phyloP scores from a whole-genome alignment of 116 monocot genomes.

The Phalaenopsis hybrid region DNA sequence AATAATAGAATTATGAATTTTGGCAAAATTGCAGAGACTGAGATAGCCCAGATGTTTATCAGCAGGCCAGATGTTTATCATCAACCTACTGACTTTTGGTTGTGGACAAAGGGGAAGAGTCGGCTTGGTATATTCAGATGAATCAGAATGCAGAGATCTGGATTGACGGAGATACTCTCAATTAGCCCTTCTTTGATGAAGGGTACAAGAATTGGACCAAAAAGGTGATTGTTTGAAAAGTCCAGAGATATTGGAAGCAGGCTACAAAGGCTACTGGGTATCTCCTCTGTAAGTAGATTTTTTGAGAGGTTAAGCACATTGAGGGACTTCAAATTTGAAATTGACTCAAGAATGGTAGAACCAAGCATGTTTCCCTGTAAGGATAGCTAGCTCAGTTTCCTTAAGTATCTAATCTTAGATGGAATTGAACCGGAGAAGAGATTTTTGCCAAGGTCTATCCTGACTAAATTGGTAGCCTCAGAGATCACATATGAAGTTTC shows the following conservation, averaged over 20 bases:
- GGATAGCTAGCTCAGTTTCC: constrained; percentile 55
- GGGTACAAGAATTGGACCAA: constrained; percentile 63
- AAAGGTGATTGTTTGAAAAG: constrained; percentile 82
- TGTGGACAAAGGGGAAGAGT: constrained; percentile 37
- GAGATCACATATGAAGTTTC: constrained; percentile 52
- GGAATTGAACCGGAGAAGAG: constrained; percentile 64
- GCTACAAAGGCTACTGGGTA: constrained; percentile 63
- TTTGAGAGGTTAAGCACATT: constrained; percentile 91
- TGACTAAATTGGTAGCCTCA: constrained; percentile 43
- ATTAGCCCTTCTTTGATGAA: constrained; percentile 69
- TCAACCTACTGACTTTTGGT: constrained; percentile 12
- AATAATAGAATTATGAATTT: constrained; percentile 31
- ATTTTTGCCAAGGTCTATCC: constrained; percentile 82
- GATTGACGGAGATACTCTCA: constrained; percentile 69
- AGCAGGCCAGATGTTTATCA: neutral
- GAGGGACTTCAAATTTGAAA: constrained; percentile 58
- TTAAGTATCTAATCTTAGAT: constrained; percentile 39
- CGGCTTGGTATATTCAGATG: constrained; percentile 27
- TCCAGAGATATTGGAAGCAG: constrained; percentile 77
- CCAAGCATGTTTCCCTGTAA: constrained; percentile 62
- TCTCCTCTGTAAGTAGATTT: constrained; percentile 65
- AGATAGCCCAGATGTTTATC: constrained; percentile 48
- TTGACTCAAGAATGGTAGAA: constrained; percentile 60
- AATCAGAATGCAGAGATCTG: constrained; percentile 49
- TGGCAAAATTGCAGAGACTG: constrained; percentile 20